Conservation (phyloP, 2,329 filamentous ascomycete genomes). For the Acephala macrosclerotiorum region DNA sequence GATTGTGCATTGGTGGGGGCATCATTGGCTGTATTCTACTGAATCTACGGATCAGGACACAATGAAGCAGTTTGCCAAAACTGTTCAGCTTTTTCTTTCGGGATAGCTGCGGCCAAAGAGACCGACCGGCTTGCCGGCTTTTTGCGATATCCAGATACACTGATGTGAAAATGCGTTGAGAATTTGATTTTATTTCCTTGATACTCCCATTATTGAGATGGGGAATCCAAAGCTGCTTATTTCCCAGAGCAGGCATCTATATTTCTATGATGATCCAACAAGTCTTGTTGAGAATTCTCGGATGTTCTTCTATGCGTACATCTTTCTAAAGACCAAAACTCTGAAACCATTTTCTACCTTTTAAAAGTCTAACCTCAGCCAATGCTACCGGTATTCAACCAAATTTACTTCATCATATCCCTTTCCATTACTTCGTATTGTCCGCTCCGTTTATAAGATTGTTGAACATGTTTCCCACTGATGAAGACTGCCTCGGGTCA, state of each 20-base stretch:
- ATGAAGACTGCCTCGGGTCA: slow-evolving; percentile 23
- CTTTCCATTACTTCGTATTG: slow-evolving; percentile 26
- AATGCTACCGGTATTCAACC: not conserved
- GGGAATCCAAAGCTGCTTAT: not conserved
- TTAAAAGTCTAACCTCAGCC: too few species aligned
- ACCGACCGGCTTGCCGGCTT: slow-evolving; percentile 78
- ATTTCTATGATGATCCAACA: not conserved
- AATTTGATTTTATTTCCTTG: not conserved
- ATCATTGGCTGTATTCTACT: slow-evolving; percentile 42
- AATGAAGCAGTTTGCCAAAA: slow-evolving; percentile 54
- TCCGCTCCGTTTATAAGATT: slow-evolving; percentile 35
- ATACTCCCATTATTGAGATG: not conserved
- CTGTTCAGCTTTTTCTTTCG: slow-evolving; percentile 59
- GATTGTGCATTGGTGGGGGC: slow-evolving; percentile 32
- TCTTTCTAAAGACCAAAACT: not conserved
- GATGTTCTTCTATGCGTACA: not conserved
- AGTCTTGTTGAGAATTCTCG: not conserved
- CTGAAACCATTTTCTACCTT: not conserved
- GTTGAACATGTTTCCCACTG: slow-evolving; percentile 34
- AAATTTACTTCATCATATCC: not conserved
- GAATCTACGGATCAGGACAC: slow-evolving; percentile 42
- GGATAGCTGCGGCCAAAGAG: slow-evolving; percentile 75
- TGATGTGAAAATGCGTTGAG: slow-evolving; percentile 4
- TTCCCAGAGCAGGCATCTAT: not conserved
- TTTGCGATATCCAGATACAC: not conserved